Percentiles rank a stretch among this genome's conserved stretches.
These are phyloP conservation scores for Stellera chamaejasme DNA, from an alignment of 345 rosid genomes.

Conservation along the genomic window DNA sequence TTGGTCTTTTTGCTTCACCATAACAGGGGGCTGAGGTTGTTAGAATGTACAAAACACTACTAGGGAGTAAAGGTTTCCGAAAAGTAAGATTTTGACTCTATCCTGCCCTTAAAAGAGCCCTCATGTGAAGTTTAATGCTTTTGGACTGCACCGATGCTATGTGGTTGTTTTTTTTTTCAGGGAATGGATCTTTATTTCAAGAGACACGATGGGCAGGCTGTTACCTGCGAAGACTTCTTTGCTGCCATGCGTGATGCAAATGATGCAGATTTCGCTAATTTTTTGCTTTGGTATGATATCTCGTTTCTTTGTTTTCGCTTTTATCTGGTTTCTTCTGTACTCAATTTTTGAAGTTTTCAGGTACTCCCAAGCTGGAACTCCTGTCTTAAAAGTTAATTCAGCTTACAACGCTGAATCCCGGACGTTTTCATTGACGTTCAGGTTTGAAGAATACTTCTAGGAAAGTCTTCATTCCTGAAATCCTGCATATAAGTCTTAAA, in stretches of 20 bases:
- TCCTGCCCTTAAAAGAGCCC: not conserved
- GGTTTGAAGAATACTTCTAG: slow-evolving; percentile 30
- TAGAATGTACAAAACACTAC: slow-evolving; percentile 98
- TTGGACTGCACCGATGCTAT: slow-evolving; percentile 5
- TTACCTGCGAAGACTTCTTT: slow-evolving; percentile 94
- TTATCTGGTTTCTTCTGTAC: slow-evolving; percentile 5
- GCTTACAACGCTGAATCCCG: slow-evolving; percentile 62
- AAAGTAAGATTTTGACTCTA: slow-evolving; percentile 40
- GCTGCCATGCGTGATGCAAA: slow-evolving; percentile 99
- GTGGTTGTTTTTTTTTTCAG: slow-evolving; percentile 32
- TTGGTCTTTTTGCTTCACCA: slow-evolving; percentile 7
- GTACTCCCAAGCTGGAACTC: slow-evolving; percentile 99
- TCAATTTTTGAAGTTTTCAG: slow-evolving; percentile 29
- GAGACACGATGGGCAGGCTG: slow-evolving; percentile 97
- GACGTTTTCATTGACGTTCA: slow-evolving; percentile 79
- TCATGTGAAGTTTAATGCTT: slow-evolving; percentile 4
- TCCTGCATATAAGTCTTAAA: slow-evolving; percentile 3
- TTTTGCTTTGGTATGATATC: slow-evolving; percentile 65
- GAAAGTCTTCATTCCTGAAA: slow-evolving; percentile 2
- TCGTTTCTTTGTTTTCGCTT: slow-evolving; percentile 8
- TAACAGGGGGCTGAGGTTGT: slow-evolving; percentile 99
- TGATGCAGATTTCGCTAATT: slow-evolving; percentile 86
- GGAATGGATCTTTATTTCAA: slow-evolving; percentile 95
- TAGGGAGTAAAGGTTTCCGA: slow-evolving; percentile 86
- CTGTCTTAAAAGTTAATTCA: slow-evolving; percentile 72